A percentile compares a stretch with the other conserved stretches of the same genome.
These are phyloP conservation scores for Phytomonas sp. DNA, from an alignment of 208 protist species.

Conservation along the genomic window DNA sequence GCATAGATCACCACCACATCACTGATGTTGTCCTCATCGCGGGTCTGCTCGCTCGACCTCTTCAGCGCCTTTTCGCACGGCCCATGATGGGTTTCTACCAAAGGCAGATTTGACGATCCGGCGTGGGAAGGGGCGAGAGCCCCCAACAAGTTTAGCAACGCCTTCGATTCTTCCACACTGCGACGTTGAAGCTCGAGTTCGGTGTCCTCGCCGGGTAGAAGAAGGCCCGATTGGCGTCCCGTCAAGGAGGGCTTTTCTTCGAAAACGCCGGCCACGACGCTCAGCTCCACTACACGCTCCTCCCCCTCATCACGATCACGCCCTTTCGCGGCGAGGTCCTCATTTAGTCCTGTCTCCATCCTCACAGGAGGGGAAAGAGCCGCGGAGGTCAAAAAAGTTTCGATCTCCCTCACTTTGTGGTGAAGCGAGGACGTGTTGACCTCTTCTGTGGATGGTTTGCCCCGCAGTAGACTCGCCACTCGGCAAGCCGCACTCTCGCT, in stretches of 20 bases:
- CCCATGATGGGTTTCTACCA: not conserved
- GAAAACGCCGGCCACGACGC: conserved; percentile 76
- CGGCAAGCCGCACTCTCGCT: conserved; percentile 17
- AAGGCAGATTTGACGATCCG: not conserved
- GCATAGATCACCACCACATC: conserved; percentile 64
- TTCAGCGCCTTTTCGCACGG: not conserved
- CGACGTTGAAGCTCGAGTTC: conserved; percentile 34
- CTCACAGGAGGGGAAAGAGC: conserved; percentile 32
- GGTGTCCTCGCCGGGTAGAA: conserved; percentile 55
- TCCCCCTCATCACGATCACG: conserved; percentile 4
- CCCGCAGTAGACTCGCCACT: conserved; percentile 30
- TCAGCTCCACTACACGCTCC: conserved; percentile 43
- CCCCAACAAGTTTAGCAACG: conserved; percentile 57
- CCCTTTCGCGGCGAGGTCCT: not conserved
- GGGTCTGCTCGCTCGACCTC: not conserved
- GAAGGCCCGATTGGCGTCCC: conserved; percentile 23
- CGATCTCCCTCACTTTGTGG: conserved; percentile 35
- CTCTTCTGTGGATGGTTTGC: conserved; percentile 1
- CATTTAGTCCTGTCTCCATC: conserved; percentile 30
- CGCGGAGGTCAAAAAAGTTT: conserved; percentile 43
- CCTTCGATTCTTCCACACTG: conserved; percentile 59
- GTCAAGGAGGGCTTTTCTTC: conserved; percentile 21
- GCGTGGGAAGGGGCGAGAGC: conserved; percentile 27
- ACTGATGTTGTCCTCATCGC: conserved; percentile 9
- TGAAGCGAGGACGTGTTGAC: conserved; percentile 27